Conservation (phyloP, 169 alveolate genomes). For the Plasmodium relictum region DNA sequence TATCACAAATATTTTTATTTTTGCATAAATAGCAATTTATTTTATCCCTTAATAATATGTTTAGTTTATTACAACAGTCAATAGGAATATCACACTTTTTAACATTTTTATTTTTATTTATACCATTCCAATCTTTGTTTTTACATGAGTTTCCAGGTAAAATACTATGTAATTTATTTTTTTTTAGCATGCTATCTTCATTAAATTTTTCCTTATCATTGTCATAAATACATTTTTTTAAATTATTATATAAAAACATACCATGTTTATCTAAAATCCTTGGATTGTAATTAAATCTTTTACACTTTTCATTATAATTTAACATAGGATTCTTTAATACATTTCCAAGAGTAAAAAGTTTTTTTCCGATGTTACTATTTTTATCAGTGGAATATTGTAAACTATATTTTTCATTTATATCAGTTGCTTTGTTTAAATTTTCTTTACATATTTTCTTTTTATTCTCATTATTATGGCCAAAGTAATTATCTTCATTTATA, state of each 20-base stretch:
- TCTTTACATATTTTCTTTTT: background rate
- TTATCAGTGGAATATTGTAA: background rate
- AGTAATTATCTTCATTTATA: background rate
- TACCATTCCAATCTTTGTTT: background rate
- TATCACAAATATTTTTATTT: background rate
- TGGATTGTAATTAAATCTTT: background rate
- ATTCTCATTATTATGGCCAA: background rate
- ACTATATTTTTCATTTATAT: background rate
- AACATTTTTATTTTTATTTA: background rate
- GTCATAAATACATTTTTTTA: slow-evolving; percentile 28
- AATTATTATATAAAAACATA: slow-evolving; percentile 13
- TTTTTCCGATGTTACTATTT: background rate
- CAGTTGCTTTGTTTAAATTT: background rate
- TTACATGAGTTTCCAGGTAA: slow-evolving; percentile 8
- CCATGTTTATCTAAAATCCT: slow-evolving; percentile 14
- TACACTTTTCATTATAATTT: slow-evolving; percentile 12
- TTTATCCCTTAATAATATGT: slow-evolving; percentile 19
- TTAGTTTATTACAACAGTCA: slow-evolving; percentile 18
- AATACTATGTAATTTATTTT: background rate
- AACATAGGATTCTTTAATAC: background rate
- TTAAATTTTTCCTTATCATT: background rate
- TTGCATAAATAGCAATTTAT: slow-evolving; percentile 30
- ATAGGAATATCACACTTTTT: slow-evolving; percentile 14
- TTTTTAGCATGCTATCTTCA: background rate
- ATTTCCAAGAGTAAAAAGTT: background rate